A percentile compares a stretch with the other conserved stretches of the same genome.
phyloP scores from a whole-genome alignment of 306 rosid species.

The Lithocarpus polystachyus region DNA sequence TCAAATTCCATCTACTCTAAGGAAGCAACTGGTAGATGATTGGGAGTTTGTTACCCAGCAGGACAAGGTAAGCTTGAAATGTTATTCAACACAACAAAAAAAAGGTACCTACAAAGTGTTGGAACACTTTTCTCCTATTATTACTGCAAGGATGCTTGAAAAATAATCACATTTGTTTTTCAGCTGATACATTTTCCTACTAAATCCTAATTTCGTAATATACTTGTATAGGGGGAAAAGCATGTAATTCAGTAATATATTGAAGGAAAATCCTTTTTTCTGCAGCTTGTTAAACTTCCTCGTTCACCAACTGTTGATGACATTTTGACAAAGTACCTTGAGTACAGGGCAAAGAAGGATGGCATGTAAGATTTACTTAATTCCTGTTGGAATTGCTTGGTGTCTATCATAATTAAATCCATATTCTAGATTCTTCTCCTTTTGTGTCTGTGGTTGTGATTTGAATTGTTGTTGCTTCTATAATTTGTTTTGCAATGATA shows the following conservation, averaged over 20 bases:
- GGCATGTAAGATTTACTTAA: slow-evolving; percentile 60
- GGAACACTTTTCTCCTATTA: slow-evolving; percentile 11
- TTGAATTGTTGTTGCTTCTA: slow-evolving; percentile 10
- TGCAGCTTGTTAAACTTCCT: slow-evolving; percentile 93
- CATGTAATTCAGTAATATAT: slow-evolving; percentile 7
- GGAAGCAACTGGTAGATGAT: slow-evolving; percentile 96
- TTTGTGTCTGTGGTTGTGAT: neutral
- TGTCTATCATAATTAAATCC: slow-evolving; percentile 10
- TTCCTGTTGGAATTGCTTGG: neutral
- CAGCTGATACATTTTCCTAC: neutral
- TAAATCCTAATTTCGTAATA: neutral
- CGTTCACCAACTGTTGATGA: slow-evolving; percentile 98
- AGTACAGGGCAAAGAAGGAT: slow-evolving; percentile 85
- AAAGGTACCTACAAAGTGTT: neutral
- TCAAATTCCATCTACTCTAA: slow-evolving; percentile 89
- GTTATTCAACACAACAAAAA: neutral
- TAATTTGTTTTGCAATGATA: neutral
- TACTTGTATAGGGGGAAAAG: neutral
- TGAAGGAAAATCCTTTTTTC: slow-evolving; percentile 21
- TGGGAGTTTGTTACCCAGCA: slow-evolving; percentile 84
- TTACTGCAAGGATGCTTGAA: slow-evolving; percentile 10
- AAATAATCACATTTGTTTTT: neutral
- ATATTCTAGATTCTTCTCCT: slow-evolving; percentile 18
- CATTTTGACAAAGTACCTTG: slow-evolving; percentile 79
- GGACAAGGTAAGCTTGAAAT: slow-evolving; percentile 61